Evolutionary conservation across 371 early-diverging fungal species (phyloP), one percentile per base, ranked within the genome.

Genomic region (Vairimorpha necatrix): DNA sequence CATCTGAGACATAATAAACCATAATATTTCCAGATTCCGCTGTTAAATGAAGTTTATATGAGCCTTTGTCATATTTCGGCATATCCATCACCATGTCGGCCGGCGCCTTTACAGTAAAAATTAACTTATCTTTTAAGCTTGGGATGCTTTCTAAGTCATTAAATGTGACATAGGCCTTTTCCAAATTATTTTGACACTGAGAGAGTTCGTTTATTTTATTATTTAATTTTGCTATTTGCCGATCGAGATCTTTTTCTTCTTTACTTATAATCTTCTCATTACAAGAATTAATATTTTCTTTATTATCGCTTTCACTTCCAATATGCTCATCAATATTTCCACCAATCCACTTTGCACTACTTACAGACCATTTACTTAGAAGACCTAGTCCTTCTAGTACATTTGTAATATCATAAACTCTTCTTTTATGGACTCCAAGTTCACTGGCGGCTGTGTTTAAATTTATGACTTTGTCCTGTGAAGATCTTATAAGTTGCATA

Each of bases 381-480:
- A 89, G 83, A 6, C 87, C 87, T 63, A 92, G 87, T 18, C 91
- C 91, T 83, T 92, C 91, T 47, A 92, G 83, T 14, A 91, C 90
- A 77, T 91, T 91, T 63, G 91, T 91, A 62, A 92, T 91, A 75
- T 92, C 92, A 76, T 92, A 92, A 46, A 92, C 89, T 46, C 92
- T 86, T 77, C 92, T 87, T 80, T 92, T 92, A 77, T 89, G 88
- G 22, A 91, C 91, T 9, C 87, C 85, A 28, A 92, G 87, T 47
- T 87, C 85, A 22, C 79, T 78, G 0, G 91, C 90, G 7, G 91
- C 91, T 47, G 84, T 79, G 69, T 89, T 90, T 56, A 90, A 82
- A 79, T 91, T 91, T 47, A 91, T 79, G 28, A 87, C 87, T 0
- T 88, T 88, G 26, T 89, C 87, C 54, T 86, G 83, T 50, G 89